phyloP scores from a whole-genome alignment of 495 filamentous ascomycete species.

The Daldinia caldariorum region DNA sequence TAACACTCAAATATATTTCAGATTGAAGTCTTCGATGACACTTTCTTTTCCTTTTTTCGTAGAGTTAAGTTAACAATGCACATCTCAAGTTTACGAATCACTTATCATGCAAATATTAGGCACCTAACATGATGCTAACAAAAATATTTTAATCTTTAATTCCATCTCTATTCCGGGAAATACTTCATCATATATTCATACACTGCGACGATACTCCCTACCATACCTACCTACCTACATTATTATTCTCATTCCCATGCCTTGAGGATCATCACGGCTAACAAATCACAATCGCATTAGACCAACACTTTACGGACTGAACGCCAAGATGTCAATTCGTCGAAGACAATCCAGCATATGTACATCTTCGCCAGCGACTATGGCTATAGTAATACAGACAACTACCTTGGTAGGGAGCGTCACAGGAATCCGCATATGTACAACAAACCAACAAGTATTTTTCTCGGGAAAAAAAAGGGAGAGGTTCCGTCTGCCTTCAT shows the following conservation, averaged over 20 bases:
- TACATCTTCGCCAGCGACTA: not conserved
- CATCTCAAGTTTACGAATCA: too few species aligned
- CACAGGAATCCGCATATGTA: not conserved
- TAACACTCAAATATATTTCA: too few species aligned
- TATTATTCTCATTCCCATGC: not conserved
- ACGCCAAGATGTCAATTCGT: not conserved
- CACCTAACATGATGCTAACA: too few species aligned
- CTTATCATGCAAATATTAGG: too few species aligned
- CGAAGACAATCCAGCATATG: not conserved
- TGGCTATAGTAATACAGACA: not conserved
- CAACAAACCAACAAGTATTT: constrained; percentile 1
- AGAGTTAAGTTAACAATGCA: too few species aligned
- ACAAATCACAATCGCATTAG: not conserved
- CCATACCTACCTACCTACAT: not conserved
- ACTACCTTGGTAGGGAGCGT: not conserved
- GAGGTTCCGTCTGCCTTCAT: not conserved
- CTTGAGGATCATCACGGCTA: not conserved
- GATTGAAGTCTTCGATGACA: too few species aligned
- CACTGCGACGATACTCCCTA: not conserved
- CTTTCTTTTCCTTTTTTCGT: too few species aligned
- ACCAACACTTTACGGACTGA: not conserved
- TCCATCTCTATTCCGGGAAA: too few species aligned
- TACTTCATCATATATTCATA: too few species aligned
- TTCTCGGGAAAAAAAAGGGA: not conserved
- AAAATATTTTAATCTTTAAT: too few species aligned